These are phyloP conservation scores for Fusarium circinatum DNA, from an alignment of 2,329 filamentous ascomycete species.

Conservation along the genomic window DNA sequence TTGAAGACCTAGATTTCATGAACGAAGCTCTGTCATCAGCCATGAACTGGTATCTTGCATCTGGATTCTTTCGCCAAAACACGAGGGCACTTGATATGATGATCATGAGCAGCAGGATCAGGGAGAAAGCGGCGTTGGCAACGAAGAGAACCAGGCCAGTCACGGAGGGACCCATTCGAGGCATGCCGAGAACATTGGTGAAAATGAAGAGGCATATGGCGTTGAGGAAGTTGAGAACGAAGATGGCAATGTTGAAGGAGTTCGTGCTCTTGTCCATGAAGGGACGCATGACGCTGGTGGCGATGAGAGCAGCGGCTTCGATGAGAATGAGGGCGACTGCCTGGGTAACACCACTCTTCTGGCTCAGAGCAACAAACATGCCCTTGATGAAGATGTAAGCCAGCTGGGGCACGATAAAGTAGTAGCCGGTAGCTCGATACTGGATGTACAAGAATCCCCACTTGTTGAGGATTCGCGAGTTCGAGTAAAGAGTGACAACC, in stretches of 20 bases:
- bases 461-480: slow-evolving; percentile 90
- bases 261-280: slow-evolving; percentile 99
- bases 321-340: slow-evolving; percentile 85
- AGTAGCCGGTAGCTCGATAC: slow-evolving; percentile 94
- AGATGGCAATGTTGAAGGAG: slow-evolving; percentile 93
- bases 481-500: slow-evolving; percentile 94
- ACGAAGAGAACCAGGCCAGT: slow-evolving; percentile 92
- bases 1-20: slow-evolving; percentile 84
- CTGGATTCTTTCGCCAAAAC: slow-evolving; percentile 92
- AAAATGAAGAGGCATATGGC: slow-evolving; percentile 90
- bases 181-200: slow-evolving; percentile 85
- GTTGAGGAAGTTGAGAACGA: slow-evolving; percentile 89
- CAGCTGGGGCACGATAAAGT: slow-evolving; percentile 86
- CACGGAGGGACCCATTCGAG: slow-evolving; percentile 82
- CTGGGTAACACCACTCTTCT: slow-evolving; percentile 77
- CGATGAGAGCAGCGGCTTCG: slow-evolving; percentile 81
- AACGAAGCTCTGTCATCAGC: slow-evolving; percentile 94
- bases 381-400: slow-evolving; percentile 83
- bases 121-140: slow-evolving; percentile 83
- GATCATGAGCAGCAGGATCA: slow-evolving; percentile 85
- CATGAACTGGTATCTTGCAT: slow-evolving; percentile 95
- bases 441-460: slow-evolving; percentile 98
- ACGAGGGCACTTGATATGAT: slow-evolving; percentile 68
- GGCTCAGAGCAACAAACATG: slow-evolving; percentile 86
- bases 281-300: slow-evolving; percentile 80